A percentile compares a stretch with the other conserved stretches of the same genome.
phyloP scores from a whole-genome alignment of 345 rosid species.

The Brassica nigra region DNA sequence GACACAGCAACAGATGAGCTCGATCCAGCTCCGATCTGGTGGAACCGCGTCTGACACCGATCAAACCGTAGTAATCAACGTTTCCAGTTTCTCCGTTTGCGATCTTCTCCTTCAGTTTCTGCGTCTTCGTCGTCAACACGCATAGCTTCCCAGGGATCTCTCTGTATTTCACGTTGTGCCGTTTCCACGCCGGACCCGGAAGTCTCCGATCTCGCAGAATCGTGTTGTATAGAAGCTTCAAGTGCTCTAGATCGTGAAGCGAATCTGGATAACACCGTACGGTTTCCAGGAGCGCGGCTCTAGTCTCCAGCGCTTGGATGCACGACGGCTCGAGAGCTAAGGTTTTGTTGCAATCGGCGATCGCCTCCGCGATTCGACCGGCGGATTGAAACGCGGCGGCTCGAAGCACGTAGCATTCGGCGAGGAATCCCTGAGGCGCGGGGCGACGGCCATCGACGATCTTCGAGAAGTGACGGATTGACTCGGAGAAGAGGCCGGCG shows the following conservation, averaged over 20 bases:
- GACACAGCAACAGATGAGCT: constrained; percentile 71
- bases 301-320: constrained; percentile 80
- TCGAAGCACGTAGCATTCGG: constrained; percentile 84
- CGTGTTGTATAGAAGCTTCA: constrained; percentile 83
- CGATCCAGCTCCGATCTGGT: constrained; percentile 84
- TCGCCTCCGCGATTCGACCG: constrained; percentile 78
- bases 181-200: constrained; percentile 95
- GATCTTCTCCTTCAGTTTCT: constrained; percentile 66
- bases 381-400: constrained; percentile 75
- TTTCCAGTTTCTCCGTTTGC: constrained; percentile 78
- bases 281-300: constrained; percentile 75
- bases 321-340: constrained; percentile 81
- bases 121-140: constrained; percentile 61
- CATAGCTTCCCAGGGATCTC: constrained; percentile 86
- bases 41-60: constrained; percentile 83
- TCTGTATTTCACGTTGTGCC: constrained; percentile 73
- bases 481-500: constrained; percentile 76
- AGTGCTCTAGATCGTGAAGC: constrained; percentile 88
- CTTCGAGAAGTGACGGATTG: constrained; percentile 90
- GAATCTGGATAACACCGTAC: constrained; percentile 87
- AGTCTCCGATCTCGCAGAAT: constrained; percentile 81
- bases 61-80: constrained; percentile 80
- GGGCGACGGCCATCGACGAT: constrained; percentile 86
- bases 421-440: constrained; percentile 85
- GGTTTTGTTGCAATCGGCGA: constrained; percentile 87